Percentiles rank a stretch among this genome's conserved stretches.
phyloP scores from a whole-genome alignment of 352 stramenopile species.

The Phytopythium helicoides region DNA sequence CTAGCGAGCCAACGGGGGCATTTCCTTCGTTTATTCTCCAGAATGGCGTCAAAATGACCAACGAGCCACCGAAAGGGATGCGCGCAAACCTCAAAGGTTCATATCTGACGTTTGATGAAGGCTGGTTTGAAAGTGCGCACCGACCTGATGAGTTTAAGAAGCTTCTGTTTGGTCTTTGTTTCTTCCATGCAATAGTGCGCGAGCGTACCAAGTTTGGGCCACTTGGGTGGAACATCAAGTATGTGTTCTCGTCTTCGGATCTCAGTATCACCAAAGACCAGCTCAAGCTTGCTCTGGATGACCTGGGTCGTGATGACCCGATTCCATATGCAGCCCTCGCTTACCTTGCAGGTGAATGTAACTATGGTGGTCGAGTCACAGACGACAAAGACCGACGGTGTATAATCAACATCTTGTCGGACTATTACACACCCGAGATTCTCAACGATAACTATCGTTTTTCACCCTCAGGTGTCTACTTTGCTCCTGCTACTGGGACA shows the following conservation, averaged over 20 bases:
- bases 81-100: constrained; percentile 92
- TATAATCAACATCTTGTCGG: constrained; percentile 82
- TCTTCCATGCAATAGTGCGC: constrained; percentile 91
- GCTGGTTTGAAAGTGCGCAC: constrained; percentile 65
- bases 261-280: constrained; percentile 86
- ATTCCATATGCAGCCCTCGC: constrained; percentile 91
- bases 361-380: constrained; percentile 94
- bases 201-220: constrained; percentile 85
- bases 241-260: constrained; percentile 86
- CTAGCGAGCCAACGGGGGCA: constrained; percentile 89
- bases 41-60: constrained; percentile 95
- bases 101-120: constrained; percentile 83
- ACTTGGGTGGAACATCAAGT: constrained; percentile 88
- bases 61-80: constrained; percentile 94
- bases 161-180: constrained; percentile 86
- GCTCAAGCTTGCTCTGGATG: constrained; percentile 81
- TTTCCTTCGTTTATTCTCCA: constrained; percentile 95
- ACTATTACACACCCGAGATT: constrained; percentile 83
- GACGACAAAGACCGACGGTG: constrained; percentile 93
- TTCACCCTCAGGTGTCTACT: constrained; percentile 83
- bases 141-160: constrained; percentile 79
- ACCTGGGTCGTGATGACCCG: constrained; percentile 50
- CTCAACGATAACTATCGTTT: constrained; percentile 78
- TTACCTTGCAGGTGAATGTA: constrained; percentile 93
- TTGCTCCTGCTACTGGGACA: constrained; percentile 39